phyloP scores from a whole-genome alignment of 2,329 filamentous ascomycete genomes.

The Penicillium sp. region DNA sequence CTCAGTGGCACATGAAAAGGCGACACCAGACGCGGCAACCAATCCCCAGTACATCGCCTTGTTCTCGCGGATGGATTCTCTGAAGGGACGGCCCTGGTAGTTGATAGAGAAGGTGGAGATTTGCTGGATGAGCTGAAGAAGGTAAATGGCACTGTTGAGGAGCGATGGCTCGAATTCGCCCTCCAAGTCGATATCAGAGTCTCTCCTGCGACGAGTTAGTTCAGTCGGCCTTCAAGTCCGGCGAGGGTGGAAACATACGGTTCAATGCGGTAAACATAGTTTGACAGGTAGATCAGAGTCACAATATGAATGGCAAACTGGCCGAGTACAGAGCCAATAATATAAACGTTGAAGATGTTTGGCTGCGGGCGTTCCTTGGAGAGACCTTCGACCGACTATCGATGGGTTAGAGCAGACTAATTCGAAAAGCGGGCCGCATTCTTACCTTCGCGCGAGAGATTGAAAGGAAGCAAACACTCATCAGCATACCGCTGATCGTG shows the following conservation, averaged over 20 bases:
- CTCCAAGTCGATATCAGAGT: constrained; percentile 79
- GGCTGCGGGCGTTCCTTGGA: constrained; percentile 97
- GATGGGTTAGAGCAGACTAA: constrained; percentile 19
- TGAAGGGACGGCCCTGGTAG: constrained; percentile 97
- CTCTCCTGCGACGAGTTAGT: constrained; percentile 50
- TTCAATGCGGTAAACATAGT: constrained; percentile 82
- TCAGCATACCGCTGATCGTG: constrained; percentile 98
- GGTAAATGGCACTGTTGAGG: constrained; percentile 95
- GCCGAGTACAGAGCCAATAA: constrained; percentile 94
- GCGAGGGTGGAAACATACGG: constrained; percentile 65
- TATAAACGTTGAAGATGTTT: constrained; percentile 99
- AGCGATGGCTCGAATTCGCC: constrained; percentile 92
- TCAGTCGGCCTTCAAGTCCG: constrained; percentile 31
- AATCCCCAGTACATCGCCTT: constrained; percentile 98
- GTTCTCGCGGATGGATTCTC: constrained; percentile 93
- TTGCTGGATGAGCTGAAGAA: constrained; percentile 96
- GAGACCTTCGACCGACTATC: constrained; percentile 81
- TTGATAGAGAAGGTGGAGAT: constrained; percentile 99
- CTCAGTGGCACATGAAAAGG: constrained; percentile 93
- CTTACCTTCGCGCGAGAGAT: constrained; percentile 89
- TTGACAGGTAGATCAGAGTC: constrained; percentile 91
- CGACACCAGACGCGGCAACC: constrained; percentile 83
- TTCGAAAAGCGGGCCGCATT: background rate
- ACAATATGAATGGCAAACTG: constrained; percentile 96
- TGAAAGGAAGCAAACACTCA: constrained; percentile 98